Base-by-base conservation (phyloP, 2,329 filamentous ascomycete genomes). In the Penicillium nordicum region DNA sequence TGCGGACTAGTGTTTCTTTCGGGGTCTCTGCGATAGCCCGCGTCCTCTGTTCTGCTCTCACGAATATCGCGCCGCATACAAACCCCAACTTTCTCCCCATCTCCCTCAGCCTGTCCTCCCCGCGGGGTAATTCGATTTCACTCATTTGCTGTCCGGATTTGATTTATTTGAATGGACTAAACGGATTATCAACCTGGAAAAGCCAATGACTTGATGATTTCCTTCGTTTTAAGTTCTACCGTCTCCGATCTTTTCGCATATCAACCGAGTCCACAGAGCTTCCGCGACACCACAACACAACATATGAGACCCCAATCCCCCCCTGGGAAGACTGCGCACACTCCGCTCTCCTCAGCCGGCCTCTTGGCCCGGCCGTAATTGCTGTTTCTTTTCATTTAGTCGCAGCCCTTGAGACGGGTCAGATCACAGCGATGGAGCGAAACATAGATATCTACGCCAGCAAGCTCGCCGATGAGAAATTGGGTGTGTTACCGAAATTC, bases 391-490 rank as follows among this genome's bases (percentile, higher is more conserved):
- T 61, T 41, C 47, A 42, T 62, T 66, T 51, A 56, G 53, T 45
- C 47, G 60, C 62, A 59, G 57, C 59, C 60, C 62, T 67, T 62
- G 53, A 53, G 57, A 61, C 61, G 63, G 59, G 52, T 52, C 52
- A 61, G 50, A 58, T 63, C 62, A 66, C 64, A 61, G 67, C 59
- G 55, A 76, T 77, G 70, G 76, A 79, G 67, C 72, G 74, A 57
- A 77, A 74, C 53, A 79, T 80, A 58, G 80, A 82, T 63, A 72
- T 77, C 52, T 81, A 78, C 64, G 78, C 78, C 60, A 74, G 69
- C 56, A 79, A 78, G 72, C 73, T 82, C 59, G 73, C 72, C 48
- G 78, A 81, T 65, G 71, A 76, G 54, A 76, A 75, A 65, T 69
- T 78, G 55, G 79, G 79, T 80, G 76, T 56, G 75, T 67, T 42